These are phyloP conservation scores for Chrysoporthe cubensis DNA, from an alignment of 2,329 filamentous ascomycete species.

Conservation along the genomic window DNA sequence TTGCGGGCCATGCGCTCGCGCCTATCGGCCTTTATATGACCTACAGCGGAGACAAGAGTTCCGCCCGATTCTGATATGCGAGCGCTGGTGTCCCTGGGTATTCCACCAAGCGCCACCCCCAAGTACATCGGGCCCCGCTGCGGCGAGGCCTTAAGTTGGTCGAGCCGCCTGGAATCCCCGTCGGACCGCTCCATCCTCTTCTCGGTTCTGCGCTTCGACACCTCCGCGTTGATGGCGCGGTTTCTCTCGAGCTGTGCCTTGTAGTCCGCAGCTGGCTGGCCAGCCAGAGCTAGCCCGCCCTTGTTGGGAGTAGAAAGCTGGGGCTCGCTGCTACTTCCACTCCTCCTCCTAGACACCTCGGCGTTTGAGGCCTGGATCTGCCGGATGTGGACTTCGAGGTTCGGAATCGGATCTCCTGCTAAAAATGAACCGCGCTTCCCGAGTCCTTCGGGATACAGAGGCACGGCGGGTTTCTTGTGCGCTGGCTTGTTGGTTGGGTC, in stretches of 20 bases:
- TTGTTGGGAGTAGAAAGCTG: not conserved
- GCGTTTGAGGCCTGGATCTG: not conserved
- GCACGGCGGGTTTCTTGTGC: not conserved
- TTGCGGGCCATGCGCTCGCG: not conserved
- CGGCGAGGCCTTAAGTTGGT: not conserved
- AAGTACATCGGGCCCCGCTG: constrained; percentile 1
- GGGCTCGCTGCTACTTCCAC: not conserved
- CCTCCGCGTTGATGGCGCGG: not conserved
- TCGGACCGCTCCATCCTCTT: not conserved
- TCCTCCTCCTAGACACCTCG: not conserved
- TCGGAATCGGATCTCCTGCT: not conserved
- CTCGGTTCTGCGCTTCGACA: not conserved
- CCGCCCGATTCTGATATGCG: not conserved
- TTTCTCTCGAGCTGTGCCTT: not conserved
- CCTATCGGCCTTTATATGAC: not conserved
- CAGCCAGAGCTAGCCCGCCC: not conserved
- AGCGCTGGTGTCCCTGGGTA: not conserved
- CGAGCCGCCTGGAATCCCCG: not conserved
- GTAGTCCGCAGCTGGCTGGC: not conserved
- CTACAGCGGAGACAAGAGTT: not conserved
- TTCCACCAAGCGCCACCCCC: not conserved
- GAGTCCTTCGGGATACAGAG: not conserved
- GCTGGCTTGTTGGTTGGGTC: too few species aligned
- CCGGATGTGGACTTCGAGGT: not conserved
- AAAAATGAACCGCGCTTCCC: not conserved